Conservation (phyloP, 2,329 filamentous ascomycete genomes). For the Curvularia verruculosa region DNA sequence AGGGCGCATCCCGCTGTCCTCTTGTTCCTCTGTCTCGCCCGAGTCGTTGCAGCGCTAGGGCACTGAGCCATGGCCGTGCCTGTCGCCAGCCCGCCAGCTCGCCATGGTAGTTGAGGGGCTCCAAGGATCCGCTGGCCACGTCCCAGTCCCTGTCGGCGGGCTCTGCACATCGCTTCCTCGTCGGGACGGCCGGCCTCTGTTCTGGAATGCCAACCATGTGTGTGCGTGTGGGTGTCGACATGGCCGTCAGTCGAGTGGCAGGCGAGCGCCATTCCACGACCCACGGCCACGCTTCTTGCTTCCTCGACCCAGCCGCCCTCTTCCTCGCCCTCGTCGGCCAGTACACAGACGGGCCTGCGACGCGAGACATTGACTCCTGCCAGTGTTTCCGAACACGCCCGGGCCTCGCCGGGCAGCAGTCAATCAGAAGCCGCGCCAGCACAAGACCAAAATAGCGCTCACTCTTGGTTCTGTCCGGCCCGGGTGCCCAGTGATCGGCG, state of each 20-base stretch:
- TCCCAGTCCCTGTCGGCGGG: conserved; percentile 24
- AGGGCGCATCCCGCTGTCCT: conserved; percentile 17
- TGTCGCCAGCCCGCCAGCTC: conserved; percentile 16
- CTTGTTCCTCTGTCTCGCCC: conserved; percentile 4
- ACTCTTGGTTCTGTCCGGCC: conserved; percentile 12
- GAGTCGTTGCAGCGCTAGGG: conserved; percentile 16
- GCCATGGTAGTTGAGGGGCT: conserved; percentile 14
- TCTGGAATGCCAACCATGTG: conserved; percentile 28
- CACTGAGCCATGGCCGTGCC: conserved; percentile 10
- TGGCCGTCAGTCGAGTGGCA: background rate
- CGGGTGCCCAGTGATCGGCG: conserved; percentile 15
- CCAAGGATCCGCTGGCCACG: conserved; percentile 19
- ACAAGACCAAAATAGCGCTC: conserved; percentile 19
- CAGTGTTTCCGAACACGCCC: conserved; percentile 14
- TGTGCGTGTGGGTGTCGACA: background rate
- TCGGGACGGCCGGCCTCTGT: conserved; percentile 11
- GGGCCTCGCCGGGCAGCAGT: conserved; percentile 3
- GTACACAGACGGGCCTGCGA: conserved; percentile 12
- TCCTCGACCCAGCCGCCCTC: background rate
- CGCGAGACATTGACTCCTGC: conserved; percentile 13
- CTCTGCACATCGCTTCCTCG: conserved; percentile 29
- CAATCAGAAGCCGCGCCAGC: conserved; percentile 10
- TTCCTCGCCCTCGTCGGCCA: background rate
- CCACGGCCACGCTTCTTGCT: background rate
- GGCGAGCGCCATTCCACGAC: background rate